A percentile compares a stretch with the other conserved stretches of the same genome.
Conservation (phyloP, 2,329 filamentous ascomycete species). For the Claviceps quebecensis region DNA sequence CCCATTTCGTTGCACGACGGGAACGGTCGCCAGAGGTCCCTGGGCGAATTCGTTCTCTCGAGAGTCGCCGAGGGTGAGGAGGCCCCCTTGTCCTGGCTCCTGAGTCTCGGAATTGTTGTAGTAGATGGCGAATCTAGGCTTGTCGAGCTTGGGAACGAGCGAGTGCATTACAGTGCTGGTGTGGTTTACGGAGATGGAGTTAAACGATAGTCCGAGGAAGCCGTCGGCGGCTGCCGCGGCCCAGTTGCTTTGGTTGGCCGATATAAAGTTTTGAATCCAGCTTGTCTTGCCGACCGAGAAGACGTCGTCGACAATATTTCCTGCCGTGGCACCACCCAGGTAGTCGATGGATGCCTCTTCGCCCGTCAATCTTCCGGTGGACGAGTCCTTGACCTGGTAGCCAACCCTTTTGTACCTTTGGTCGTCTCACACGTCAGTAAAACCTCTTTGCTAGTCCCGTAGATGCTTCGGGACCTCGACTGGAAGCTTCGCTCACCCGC, state of each 20-base stretch:
- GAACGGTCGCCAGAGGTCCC: constrained; percentile 10
- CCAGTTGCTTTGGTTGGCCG: constrained; percentile 17
- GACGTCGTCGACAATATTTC: constrained; percentile 14
- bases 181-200: constrained; percentile 16
- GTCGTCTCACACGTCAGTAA: neutral
- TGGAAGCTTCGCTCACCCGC: constrained; percentile 9
- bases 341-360: constrained; percentile 14
- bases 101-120: constrained; percentile 11
- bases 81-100: constrained; percentile 8
- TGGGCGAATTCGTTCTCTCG: constrained; percentile 17
- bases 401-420: constrained; percentile 13
- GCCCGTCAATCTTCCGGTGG: constrained; percentile 12
- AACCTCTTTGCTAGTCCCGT: neutral
- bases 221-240: constrained; percentile 16
- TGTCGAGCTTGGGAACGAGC: constrained; percentile 18
- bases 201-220: constrained; percentile 22
- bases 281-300: constrained; percentile 10
- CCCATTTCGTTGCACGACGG: constrained; percentile 5
- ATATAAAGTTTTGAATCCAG: constrained; percentile 18
- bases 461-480: neutral
- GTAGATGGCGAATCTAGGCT: constrained; percentile 19
- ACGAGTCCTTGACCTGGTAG: constrained; percentile 15
- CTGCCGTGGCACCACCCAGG: constrained; percentile 16
- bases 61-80: constrained; percentile 20
- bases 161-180: constrained; percentile 19